phyloP scores from a whole-genome alignment of 805 yeast genomes.

The Jamesozyma hellenica region DNA sequence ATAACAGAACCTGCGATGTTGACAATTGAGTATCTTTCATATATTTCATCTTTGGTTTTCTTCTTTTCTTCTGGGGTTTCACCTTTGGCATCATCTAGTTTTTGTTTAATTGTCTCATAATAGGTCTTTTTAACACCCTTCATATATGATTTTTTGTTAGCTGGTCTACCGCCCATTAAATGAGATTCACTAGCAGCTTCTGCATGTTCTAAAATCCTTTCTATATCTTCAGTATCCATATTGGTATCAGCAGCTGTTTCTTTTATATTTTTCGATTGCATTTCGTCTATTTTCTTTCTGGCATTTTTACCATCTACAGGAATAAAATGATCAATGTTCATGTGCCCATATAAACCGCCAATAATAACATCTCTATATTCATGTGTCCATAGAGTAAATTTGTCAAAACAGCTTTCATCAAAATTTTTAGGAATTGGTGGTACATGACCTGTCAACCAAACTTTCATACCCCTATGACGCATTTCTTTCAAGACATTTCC shows the following conservation, averaged over 20 bases:
- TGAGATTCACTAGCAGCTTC: slow-evolving; percentile 30
- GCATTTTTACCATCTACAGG: slow-evolving; percentile 67
- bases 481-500: slow-evolving; percentile 65
- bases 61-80: slow-evolving; percentile 1
- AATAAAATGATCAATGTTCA: slow-evolving; percentile 80
- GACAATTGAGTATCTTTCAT: slow-evolving; percentile 58
- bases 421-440: slow-evolving; percentile 76
- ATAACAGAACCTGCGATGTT: slow-evolving; percentile 65
- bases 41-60: slow-evolving; percentile 14
- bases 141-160: slow-evolving; percentile 57
- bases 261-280: slow-evolving; percentile 5
- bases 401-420: slow-evolving; percentile 62
- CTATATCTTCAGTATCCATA: slow-evolving; percentile 8
- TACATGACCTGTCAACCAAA: slow-evolving; percentile 82
- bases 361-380: slow-evolving; percentile 76
- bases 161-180: slow-evolving; percentile 55
- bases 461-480: slow-evolving; percentile 66
- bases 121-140: slow-evolving; percentile 41
- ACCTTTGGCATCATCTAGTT: slow-evolving; percentile 7
- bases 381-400: slow-evolving; percentile 69
- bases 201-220: slow-evolving; percentile 21
- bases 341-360: slow-evolving; percentile 81
- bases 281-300: slow-evolving; percentile 34
- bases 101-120: slow-evolving; percentile 40
- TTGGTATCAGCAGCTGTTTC: slow-evolving; percentile 8